Evolutionary conservation across 371 early-diverging fungal species (phyloP), one percentile per base, ranked within the genome.

Genomic region (Lichtheimia ornata): DNA sequence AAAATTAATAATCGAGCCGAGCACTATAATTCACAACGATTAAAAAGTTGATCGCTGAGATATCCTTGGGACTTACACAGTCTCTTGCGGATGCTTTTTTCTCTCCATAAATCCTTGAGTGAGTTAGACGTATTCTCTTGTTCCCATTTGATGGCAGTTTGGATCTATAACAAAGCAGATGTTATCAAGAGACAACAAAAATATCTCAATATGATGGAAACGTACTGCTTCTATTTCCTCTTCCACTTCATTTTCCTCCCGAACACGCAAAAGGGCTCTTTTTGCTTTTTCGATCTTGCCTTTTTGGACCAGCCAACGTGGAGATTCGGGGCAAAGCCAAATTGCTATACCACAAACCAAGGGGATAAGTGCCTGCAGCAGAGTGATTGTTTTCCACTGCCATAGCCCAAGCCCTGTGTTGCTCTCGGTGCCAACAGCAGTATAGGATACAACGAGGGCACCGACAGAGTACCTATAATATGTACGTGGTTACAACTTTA

Each of bases 1-100:
- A 63, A 70, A 70, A 54, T 70, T 70, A 47, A 70, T 66, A 24
- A 66, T 54, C 18, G 66, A 54, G 55, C 70, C 66, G 42, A 66
- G 58, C 30, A 57, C 67, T 66, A 42, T 14, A 41, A 44, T 9
- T 35, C 0, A 11, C 35, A 35, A 35, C 11, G 2, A 9, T 35
- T 35, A 35, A 35, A 2, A 11, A 35, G 35, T 35, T 35, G 35
- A 7, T 47, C 18, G 11, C 47, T 47, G 9, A 62, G 9, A 24
- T 20, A 14, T 30, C 18, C 14, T n/a, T 4, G 13, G n/a, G 18
- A 53, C 62, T 49, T 66, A 66, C 67, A 24, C 15, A 70, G 14
- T 35, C 70, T 65, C 18, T 55, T 51, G 11, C 66, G 66, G 35
- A 70, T 54, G 17, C 65, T 59, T 7, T 56, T 51, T 14, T 66